phyloP scores from a whole-genome alignment of 2,329 filamentous ascomycete species.

The Cladosporium sp. region DNA sequence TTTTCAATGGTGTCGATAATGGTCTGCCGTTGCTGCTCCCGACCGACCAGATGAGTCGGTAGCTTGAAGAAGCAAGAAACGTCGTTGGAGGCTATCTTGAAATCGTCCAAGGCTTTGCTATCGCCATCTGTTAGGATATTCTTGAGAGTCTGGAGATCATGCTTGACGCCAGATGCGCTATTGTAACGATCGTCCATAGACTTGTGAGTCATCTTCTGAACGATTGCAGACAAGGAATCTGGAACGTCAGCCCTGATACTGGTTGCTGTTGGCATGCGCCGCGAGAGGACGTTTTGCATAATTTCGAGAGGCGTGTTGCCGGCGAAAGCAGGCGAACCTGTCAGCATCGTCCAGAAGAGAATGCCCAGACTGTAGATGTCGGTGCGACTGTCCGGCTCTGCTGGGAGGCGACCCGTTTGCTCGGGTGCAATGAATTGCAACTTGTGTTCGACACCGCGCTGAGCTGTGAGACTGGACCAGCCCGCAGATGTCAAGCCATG shows the following conservation, averaged over 20 bases:
- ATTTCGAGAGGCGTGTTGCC: slow-evolving; percentile 79
- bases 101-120: slow-evolving; percentile 61
- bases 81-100: slow-evolving; percentile 74
- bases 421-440: slow-evolving; percentile 89
- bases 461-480: slow-evolving; percentile 76
- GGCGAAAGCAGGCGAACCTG: slow-evolving; percentile 72
- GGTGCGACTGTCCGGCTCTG: slow-evolving; percentile 83
- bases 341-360: slow-evolving; percentile 79
- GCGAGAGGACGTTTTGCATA: slow-evolving; percentile 79
- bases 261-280: slow-evolving; percentile 70
- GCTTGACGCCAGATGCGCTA: slow-evolving; percentile 76
- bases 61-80: slow-evolving; percentile 89
- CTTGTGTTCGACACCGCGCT: slow-evolving; percentile 82
- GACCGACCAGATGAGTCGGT: slow-evolving; percentile 73
- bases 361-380: slow-evolving; percentile 92
- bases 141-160: slow-evolving; percentile 70
- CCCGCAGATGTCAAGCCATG: slow-evolving; percentile 78
- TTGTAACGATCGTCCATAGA: slow-evolving; percentile 83
- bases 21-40: slow-evolving; percentile 62
- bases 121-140: slow-evolving; percentile 71
- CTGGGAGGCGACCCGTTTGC: slow-evolving; percentile 87
- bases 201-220: slow-evolving; percentile 89
- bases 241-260: slow-evolving; percentile 75
- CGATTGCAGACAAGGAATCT: slow-evolving; percentile 71
- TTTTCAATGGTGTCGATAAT: slow-evolving; percentile 71